phyloP scores from a whole-genome alignment of 331 rosid genomes.

The Quercus lobata region DNA sequence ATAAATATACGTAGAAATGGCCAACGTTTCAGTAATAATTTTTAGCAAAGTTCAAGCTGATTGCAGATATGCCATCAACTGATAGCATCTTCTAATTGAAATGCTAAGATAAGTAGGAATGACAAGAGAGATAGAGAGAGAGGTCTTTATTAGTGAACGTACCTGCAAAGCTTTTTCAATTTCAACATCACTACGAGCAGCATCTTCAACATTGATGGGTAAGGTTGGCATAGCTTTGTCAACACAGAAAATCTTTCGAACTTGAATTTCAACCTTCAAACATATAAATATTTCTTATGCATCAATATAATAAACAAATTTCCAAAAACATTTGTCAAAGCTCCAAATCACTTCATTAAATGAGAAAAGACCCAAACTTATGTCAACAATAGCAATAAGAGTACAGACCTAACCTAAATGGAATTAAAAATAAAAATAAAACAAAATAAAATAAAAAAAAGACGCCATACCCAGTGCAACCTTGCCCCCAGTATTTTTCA shows the following conservation, averaged over 20 bases:
- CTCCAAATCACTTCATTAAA: too few species aligned
- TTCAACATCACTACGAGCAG: conserved; percentile 83
- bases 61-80: neutral
- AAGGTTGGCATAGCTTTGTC: conserved; percentile 53
- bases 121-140: neutral
- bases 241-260: conserved; percentile 57
- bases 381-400: neutral
- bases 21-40: neutral
- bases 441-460: too few species aligned
- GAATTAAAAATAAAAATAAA: too few species aligned
- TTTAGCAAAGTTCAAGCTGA: neutral
- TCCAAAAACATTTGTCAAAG: neutral
- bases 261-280: conserved; percentile 80
- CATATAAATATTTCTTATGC: neutral
- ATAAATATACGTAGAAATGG: conserved; percentile 2
- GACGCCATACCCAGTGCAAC: neutral
- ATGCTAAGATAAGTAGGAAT: neutral
- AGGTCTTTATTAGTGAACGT: neutral
- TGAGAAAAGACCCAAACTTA: neutral
- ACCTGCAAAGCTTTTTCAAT: conserved; percentile 75
- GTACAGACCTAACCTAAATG: neutral
- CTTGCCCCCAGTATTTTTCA: neutral
- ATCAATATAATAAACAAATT: neutral
- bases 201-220: conserved; percentile 75
- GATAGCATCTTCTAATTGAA: neutral